A percentile compares a stretch with the other conserved stretches of the same genome.
phyloP scores from a whole-genome alignment of 306 rosid genomes.

The Dalbergia oliveri region DNA sequence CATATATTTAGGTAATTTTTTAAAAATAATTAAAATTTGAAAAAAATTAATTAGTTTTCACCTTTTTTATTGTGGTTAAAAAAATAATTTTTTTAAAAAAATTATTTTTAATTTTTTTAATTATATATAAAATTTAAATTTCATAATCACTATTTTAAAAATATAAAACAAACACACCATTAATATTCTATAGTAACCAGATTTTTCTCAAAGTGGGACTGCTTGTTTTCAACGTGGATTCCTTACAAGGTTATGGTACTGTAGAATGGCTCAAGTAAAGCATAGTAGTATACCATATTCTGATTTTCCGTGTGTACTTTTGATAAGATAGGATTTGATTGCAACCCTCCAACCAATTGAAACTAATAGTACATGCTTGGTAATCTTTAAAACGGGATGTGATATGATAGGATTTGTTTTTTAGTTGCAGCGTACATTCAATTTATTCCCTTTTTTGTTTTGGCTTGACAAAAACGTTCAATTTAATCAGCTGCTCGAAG shows the following conservation, averaged over 20 bases:
- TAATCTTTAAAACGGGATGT: constrained; percentile 2
- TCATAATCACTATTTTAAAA: too few species aligned
- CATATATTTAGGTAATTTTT: too few species aligned
- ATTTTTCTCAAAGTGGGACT: background rate
- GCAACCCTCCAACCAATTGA: constrained; percentile 28
- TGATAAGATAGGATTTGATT: constrained; percentile 41
- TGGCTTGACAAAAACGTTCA: background rate
- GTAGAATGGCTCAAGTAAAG: background rate
- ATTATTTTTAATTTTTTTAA: too few species aligned
- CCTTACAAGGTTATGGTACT: background rate
- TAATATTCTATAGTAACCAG: background rate
- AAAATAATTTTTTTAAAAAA: too few species aligned
- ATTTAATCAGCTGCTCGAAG: background rate
- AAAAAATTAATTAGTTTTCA: too few species aligned
- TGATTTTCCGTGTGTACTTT: background rate
- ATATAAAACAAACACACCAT: too few species aligned
- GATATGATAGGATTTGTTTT: background rate
- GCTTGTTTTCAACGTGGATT: constrained; percentile 17
- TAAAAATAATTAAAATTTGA: too few species aligned
- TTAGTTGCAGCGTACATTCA: constrained; percentile 16
- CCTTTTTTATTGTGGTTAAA: too few species aligned
- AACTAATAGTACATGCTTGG: background rate
- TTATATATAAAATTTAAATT: too few species aligned
- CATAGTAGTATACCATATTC: background rate
- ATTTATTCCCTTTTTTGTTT: background rate